Conservation (phyloP, 768 basidiomycete species). For the Trametopsis cervina region DNA sequence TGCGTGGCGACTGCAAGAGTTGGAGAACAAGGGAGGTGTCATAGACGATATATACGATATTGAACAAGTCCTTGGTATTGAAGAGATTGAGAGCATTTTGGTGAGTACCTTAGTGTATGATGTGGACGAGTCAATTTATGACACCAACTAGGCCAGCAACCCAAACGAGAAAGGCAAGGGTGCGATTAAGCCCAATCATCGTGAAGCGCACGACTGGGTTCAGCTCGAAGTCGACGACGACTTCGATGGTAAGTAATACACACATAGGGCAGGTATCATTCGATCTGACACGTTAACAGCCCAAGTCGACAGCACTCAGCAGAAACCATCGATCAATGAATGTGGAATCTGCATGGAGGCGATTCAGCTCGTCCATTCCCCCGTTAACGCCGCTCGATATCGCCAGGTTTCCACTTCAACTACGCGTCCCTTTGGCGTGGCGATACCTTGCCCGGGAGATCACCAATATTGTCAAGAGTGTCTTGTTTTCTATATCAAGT, state of each 20-base stretch:
- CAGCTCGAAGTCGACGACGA: too few species aligned
- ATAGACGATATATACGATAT: conserved; percentile 23
- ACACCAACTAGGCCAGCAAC: conserved; percentile 25
- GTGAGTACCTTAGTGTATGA: conserved; percentile 10
- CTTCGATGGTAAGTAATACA: too few species aligned
- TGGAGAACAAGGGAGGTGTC: conserved; percentile 20
- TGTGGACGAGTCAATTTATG: too few species aligned
- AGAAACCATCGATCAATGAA: too few species aligned
- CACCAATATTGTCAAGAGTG: conserved; percentile 33
- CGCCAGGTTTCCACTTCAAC: conserved; percentile 29
- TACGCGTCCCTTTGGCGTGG: conserved; percentile 28
- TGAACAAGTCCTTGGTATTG: conserved; percentile 26
- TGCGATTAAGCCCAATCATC: too few species aligned
- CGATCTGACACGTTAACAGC: too few species aligned
- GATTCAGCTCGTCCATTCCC: conserved; percentile 28
- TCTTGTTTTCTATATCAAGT: conserved; percentile 27
- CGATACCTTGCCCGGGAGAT: conserved; percentile 28
- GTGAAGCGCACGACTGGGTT: too few species aligned
- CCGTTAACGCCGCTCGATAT: conserved; percentile 21
- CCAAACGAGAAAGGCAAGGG: conserved; percentile 25
- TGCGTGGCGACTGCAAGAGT: conserved; percentile 27
- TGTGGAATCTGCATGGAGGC: conserved; percentile 35
- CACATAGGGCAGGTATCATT: too few species aligned
- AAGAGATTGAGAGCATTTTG: conserved; percentile 22
- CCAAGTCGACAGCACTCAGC: too few species aligned